Percentiles rank a stretch among this genome's conserved stretches.
Conservation (phyloP, 495 filamentous ascomycete species). For the Thermothielavioides terrestris region DNA sequence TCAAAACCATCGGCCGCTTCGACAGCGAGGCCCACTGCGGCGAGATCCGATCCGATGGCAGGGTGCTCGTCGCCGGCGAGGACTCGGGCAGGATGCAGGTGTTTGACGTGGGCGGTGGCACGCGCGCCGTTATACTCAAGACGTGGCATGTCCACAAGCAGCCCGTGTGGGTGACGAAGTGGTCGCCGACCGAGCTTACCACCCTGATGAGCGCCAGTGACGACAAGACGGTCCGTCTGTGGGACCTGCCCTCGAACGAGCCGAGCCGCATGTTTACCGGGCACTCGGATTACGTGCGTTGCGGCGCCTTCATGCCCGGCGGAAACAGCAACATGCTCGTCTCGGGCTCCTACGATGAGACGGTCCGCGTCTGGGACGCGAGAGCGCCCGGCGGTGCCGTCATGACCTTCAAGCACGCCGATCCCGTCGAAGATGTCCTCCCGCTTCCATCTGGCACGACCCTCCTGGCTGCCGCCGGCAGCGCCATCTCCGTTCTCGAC, state of each 20-base stretch:
- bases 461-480: constrained; percentile 74
- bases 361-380: constrained; percentile 89
- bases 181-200: constrained; percentile 78
- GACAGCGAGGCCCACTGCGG: constrained; percentile 79
- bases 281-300: constrained; percentile 86
- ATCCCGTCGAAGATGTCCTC: constrained; percentile 76
- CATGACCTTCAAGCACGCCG: constrained; percentile 88
- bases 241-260: constrained; percentile 79
- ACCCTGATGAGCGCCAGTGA: constrained; percentile 76
- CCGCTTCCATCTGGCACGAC: constrained; percentile 81
- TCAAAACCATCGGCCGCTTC: constrained; percentile 89
- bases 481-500: constrained; percentile 87
- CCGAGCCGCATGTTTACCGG: constrained; percentile 73
- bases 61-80: constrained; percentile 82
- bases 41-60: constrained; percentile 78
- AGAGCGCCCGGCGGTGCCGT: constrained; percentile 56
- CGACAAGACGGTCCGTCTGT: constrained; percentile 83
- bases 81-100: constrained; percentile 86
- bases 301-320: constrained; percentile 76
- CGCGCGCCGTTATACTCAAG: constrained; percentile 80
- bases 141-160: constrained; percentile 95
- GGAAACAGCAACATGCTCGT: constrained; percentile 66
- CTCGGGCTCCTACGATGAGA: constrained; percentile 88
- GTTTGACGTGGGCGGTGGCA: constrained; percentile 63
- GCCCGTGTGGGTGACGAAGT: constrained; percentile 85